Conservation (phyloP, 73 alveolate genomes). For the Blepharisma japonicum region DNA sequence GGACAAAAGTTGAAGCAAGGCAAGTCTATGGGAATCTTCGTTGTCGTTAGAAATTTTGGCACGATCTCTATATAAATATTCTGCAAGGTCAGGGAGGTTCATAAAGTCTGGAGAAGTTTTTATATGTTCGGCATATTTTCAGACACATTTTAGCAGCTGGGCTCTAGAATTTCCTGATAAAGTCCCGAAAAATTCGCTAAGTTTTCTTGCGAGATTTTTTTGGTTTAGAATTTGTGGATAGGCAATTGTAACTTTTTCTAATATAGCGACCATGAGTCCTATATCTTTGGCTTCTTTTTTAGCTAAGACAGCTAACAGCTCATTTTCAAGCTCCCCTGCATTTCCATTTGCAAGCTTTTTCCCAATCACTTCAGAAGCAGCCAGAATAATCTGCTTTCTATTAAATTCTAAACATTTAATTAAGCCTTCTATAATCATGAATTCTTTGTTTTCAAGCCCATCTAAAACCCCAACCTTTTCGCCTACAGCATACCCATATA, state of each 20-base stretch:
- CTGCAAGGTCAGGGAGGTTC: conserved; percentile 4
- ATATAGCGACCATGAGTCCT: conserved; percentile 37
- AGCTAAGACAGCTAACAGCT: conserved; percentile 6
- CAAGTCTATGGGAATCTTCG: conserved; percentile 17
- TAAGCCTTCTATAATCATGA: conserved; percentile 2
- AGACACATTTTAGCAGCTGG: not conserved
- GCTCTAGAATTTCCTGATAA: conserved; percentile 2
- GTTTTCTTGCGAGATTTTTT: not conserved
- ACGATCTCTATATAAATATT: conserved; percentile 5
- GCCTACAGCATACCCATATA: conserved; percentile 68
- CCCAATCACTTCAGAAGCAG: conserved; percentile 58
- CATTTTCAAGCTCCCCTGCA: not conserved
- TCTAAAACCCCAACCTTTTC: conserved; percentile 44
- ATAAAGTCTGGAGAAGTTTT: not conserved
- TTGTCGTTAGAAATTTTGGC: conserved; percentile 17
- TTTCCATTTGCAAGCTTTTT: conserved; percentile 36
- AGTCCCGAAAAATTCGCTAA: not conserved
- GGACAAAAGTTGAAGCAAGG: not conserved
- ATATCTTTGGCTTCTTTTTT: conserved; percentile 35
- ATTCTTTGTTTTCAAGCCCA: conserved; percentile 6
- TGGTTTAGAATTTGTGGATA: conserved; percentile 41
- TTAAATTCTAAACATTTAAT: conserved; percentile 34
- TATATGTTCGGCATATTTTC: not conserved
- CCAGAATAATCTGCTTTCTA: conserved; percentile 38
- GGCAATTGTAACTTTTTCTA: conserved; percentile 40